Evolutionary conservation across 2,329 filamentous ascomycete genomes (phyloP).

Genomic region (Ilyonectria mors-panacis): DNA sequence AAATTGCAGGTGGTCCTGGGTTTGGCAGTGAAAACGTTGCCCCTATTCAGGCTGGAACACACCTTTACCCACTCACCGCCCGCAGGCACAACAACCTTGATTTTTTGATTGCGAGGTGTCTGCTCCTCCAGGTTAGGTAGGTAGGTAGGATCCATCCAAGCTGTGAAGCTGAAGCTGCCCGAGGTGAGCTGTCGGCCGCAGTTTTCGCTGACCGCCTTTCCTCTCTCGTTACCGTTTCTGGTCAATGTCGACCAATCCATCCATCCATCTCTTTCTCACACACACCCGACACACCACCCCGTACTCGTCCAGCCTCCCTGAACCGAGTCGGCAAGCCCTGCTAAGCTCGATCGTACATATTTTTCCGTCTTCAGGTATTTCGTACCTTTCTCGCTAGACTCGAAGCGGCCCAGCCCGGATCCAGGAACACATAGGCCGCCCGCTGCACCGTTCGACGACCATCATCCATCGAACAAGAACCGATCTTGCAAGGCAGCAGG

Average conservation of each 20-base stretch:
- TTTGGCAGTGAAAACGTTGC: neutral
- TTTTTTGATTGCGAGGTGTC: conserved; percentile 14
- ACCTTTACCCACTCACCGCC: conserved; percentile 22
- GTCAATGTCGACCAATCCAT: conserved; percentile 31
- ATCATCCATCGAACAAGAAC: conserved; percentile 6
- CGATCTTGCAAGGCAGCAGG: conserved; percentile 21
- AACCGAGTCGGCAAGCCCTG: neutral
- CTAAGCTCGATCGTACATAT: neutral
- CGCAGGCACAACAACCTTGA: neutral
- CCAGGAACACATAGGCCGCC: conserved; percentile 44
- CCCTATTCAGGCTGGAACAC: neutral
- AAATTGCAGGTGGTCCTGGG: conserved; percentile 23
- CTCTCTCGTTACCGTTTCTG: conserved; percentile 36
- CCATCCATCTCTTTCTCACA: conserved; percentile 21
- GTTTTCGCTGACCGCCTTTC: conserved; percentile 45
- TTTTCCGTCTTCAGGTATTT: neutral
- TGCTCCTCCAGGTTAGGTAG: conserved; percentile 21
- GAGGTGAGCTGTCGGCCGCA: conserved; percentile 17
- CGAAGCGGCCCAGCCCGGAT: conserved; percentile 43
- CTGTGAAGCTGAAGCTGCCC: neutral
- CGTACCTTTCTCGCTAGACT: conserved; percentile 11
- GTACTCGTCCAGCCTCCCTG: conserved; percentile 17
- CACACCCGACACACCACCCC: conserved; percentile 13
- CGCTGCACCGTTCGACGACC: conserved; percentile 19
- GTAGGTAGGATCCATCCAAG: conserved; percentile 7